Conservation (phyloP, 805 yeast species). For the Cyberlindnera americana region DNA sequence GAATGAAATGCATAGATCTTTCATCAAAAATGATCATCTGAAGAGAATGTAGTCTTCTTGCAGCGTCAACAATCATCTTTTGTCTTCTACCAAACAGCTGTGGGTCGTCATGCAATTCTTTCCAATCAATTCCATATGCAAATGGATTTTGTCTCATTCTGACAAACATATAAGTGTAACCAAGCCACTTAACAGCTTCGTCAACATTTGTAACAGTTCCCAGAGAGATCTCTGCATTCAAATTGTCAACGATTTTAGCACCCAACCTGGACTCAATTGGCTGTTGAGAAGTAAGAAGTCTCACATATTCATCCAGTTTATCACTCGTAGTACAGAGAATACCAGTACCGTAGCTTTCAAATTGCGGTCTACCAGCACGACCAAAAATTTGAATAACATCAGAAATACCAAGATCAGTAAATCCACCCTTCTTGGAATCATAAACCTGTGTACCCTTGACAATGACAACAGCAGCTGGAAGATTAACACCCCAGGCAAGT, state of each 20-base stretch:
- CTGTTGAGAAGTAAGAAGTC: constrained; percentile 87
- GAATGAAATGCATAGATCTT: constrained; percentile 66
- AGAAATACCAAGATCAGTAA: constrained; percentile 86
- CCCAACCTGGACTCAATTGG: constrained; percentile 88
- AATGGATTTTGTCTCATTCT: constrained; percentile 94
- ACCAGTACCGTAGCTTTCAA: constrained; percentile 89
- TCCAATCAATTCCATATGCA: constrained; percentile 88
- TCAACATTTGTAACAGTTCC: constrained; percentile 94
- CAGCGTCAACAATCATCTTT: constrained; percentile 74
- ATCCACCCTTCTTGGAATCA: constrained; percentile 93
- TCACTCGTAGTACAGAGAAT: constrained; percentile 82
- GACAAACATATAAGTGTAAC: constrained; percentile 91
- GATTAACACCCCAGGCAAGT: constrained; percentile 98
- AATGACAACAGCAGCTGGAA: constrained; percentile 97
- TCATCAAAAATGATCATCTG: constrained; percentile 96
- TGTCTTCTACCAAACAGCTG: constrained; percentile 68
- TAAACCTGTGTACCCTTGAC: constrained; percentile 96
- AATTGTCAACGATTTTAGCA: constrained; percentile 79
- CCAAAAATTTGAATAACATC: constrained; percentile 98
- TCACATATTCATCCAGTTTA: constrained; percentile 80
- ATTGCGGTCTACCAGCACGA: constrained; percentile 99
- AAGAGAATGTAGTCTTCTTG: constrained; percentile 72
- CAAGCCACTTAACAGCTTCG: constrained; percentile 97
- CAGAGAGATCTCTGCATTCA: constrained; percentile 93
- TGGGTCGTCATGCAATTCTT: constrained; percentile 80